Evolutionary conservation across 176 grass and related monocot species (phyloP).

Genomic region (Tuctoria greenei): DNA sequence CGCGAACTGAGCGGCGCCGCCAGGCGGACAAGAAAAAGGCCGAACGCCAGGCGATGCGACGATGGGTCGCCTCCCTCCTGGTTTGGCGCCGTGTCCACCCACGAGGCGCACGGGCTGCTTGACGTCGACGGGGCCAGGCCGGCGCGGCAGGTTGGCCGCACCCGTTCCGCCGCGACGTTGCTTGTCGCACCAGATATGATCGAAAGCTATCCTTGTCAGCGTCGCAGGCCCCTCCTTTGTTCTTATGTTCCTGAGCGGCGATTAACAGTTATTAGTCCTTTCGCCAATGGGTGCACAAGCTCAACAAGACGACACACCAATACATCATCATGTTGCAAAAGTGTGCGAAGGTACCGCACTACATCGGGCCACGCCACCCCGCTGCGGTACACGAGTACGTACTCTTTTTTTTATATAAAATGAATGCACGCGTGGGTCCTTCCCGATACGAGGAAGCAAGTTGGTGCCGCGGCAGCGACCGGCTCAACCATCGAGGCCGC

Average conservation of each 20-base stretch:
- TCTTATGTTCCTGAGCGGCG: too few species aligned
- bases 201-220: neutral
- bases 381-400: too few species aligned
- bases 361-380: too few species aligned
- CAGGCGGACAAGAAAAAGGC: neutral
- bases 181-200: neutral
- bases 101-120: neutral
- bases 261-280: too few species aligned
- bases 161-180: neutral
- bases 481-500: neutral
- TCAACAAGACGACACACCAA: too few species aligned
- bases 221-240: neutral
- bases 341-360: too few species aligned
- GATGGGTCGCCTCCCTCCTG: too few species aligned
- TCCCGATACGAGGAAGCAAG: constrained; percentile 8
- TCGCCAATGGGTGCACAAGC: too few species aligned
- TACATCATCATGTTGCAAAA: too few species aligned
- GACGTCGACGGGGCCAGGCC: neutral
- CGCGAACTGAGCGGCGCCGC: neutral
- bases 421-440: neutral
- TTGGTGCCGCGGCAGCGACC: neutral
- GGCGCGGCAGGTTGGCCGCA: neutral
- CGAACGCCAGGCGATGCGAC: neutral
- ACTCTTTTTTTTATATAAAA: neutral
- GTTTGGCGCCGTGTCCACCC: neutral